phyloP scores from a whole-genome alignment of 208 protist species.

The Porcisia hertigi region DNA sequence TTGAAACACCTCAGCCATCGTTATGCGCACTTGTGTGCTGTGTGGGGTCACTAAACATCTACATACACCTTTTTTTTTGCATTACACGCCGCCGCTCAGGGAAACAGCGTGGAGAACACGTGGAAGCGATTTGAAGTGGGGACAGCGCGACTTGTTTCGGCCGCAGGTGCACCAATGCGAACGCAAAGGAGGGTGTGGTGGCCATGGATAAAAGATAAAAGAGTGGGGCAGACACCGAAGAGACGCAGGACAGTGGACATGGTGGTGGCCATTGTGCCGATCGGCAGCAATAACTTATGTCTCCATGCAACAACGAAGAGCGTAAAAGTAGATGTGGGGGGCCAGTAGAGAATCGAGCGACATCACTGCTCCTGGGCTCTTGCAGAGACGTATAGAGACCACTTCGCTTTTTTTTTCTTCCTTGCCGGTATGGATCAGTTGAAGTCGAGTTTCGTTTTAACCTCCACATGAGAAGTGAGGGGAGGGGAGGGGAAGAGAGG shows the following conservation, averaged over 20 bases:
- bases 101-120: background rate
- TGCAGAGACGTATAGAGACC: background rate
- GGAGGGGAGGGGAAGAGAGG: no score
- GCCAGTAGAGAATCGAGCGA: background rate
- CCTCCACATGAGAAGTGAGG: no score
- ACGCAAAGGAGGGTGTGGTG: no score
- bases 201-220: background rate
- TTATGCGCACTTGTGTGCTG: background rate
- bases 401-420: no score
- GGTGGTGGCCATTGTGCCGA: no score
- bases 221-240: no score
- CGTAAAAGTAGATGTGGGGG: background rate
- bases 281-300: background rate
- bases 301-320: background rate
- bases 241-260: no score
- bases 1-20: slow-evolving; percentile 11
- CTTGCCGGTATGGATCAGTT: no score
- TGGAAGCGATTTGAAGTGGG: no score
- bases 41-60: background rate
- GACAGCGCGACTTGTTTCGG: no score
- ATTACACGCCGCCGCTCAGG: background rate
- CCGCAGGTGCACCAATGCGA: no score
- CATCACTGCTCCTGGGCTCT: background rate
- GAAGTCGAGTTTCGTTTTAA: no score
- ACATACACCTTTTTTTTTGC: background rate